phyloP scores from a whole-genome alignment of 495 filamentous ascomycete genomes.

The Parathielavia hyrcaniae region DNA sequence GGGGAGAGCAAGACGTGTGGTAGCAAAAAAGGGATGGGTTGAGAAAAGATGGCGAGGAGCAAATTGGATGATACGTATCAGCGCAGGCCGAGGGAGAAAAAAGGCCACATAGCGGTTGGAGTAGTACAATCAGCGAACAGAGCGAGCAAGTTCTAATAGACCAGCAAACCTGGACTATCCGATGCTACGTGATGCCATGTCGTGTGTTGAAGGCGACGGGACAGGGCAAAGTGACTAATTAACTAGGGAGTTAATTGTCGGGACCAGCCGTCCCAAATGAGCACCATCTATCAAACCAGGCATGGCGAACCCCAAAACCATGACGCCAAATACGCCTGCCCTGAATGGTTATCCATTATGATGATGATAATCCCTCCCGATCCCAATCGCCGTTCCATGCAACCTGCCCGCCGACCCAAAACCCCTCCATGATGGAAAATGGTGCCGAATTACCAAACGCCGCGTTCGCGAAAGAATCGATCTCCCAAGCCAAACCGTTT shows the following conservation, averaged over 20 bases:
- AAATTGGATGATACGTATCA: not conserved
- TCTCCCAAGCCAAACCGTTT: not conserved
- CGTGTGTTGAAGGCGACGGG: too few relatives aligned
- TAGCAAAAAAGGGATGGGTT: not conserved
- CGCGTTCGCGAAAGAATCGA: not conserved
- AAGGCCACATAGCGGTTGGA: not conserved
- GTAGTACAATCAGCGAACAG: not conserved
- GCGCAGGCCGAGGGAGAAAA: not conserved
- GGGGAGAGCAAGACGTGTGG: too few relatives aligned
- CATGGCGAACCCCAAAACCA: not conserved
- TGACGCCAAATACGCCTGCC: not conserved
- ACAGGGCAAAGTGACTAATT: too few relatives aligned
- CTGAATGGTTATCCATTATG: too few relatives aligned
- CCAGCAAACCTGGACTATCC: not conserved
- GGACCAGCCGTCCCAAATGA: not conserved
- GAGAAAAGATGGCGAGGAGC: not conserved
- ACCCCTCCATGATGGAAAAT: too few relatives aligned
- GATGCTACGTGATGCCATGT: not conserved
- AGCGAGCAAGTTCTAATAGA: too few relatives aligned
- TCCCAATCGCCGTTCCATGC: too few relatives aligned
- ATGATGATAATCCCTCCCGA: too few relatives aligned
- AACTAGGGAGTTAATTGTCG: not conserved
- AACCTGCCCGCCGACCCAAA: too few relatives aligned
- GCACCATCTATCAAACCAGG: not conserved
- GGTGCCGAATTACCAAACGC: not conserved